Evolutionary conservation across 768 basidiomycete species (phyloP), one percentile per base, ranked within the genome.

Genomic region (Suillus subluteus): DNA sequence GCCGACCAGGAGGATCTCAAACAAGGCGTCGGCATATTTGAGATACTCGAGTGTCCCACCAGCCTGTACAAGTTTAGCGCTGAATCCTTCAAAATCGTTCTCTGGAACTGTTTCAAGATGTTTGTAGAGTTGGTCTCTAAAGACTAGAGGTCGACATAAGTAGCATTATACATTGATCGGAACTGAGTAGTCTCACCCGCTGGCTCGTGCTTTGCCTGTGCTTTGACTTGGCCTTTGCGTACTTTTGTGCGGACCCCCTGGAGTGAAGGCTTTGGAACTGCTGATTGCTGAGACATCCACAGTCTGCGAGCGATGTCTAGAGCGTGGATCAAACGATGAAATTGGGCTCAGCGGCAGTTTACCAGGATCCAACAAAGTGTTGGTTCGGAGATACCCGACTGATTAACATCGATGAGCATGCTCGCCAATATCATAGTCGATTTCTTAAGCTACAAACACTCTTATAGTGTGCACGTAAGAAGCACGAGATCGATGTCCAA

Each of bases 1-100:
- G 59, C 97, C 97, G 74, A 96, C 91, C 74, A 99, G 87, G 76
- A 98, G 86, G 82, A 98, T 88, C 81, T 99, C 96, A 80, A 98
- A 99, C 73, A 99, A 90, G 65, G 91, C 86, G 73, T 98, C 96
- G 80, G 95, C 93, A 90, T 99, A 98, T 83, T 98, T 98, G 79
- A 96, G 89, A 75, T 89, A 91, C 81, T 99, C 98, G 78, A 99
- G 91, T 59, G 93, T 90, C 32, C 91, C 88, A 52, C 96, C 97
- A 65, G 96, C 96, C 79, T 92, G 91, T 72, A 95, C 86, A 73
- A 99, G 88, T 80, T 95, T 95, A 73, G 88, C 85, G 55, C 90
- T 79, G 77, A 91, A 89, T 15, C 87, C 83, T 70, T 97, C 95
- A 78, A 95, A 96, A 75, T 96, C 94, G 78, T 83, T 86, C 65